Conservation (phyloP, 1,284 basidiomycete genomes). For the Pseudozyma sp. region DNA sequence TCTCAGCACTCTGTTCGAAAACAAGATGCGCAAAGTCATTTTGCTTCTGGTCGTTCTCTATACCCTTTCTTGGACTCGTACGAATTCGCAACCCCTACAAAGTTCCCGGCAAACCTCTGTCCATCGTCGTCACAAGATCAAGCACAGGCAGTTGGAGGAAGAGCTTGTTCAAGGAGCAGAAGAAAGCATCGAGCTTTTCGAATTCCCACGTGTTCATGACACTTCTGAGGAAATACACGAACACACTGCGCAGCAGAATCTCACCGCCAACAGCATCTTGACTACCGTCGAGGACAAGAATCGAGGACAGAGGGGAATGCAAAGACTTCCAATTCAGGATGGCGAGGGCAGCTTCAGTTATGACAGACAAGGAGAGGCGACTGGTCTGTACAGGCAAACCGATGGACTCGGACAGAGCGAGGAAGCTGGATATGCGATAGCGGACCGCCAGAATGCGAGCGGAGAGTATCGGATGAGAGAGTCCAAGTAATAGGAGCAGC, state of each 20-base stretch:
- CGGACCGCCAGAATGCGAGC: neutral
- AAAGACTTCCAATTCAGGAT: neutral
- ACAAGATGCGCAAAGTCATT: too few relatives aligned
- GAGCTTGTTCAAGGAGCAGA: conserved; percentile 12
- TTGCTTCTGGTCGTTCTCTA: too few relatives aligned
- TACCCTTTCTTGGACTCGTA: too few relatives aligned
- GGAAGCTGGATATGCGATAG: neutral
- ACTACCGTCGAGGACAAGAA: neutral
- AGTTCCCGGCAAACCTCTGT: neutral
- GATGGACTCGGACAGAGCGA: neutral
- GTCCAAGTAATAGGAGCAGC: neutral
- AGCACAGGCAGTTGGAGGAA: conserved; percentile 14
- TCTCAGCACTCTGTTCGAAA: too few relatives aligned
- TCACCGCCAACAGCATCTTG: neutral
- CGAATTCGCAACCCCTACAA: neutral
- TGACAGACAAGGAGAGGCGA: neutral
- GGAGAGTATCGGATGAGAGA: neutral
- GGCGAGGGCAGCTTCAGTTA: neutral
- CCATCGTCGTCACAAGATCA: neutral
- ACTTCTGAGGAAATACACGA: conserved; percentile 23
- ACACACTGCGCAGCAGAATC: conserved; percentile 2
- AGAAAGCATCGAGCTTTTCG: conserved; percentile 20
- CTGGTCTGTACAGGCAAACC: neutral
- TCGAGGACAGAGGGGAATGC: neutral
- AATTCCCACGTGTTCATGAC: conserved; percentile 29